Evolutionary conservation across 2,329 filamentous ascomycete genomes (phyloP).

Genomic region (Amauroascus niger): DNA sequence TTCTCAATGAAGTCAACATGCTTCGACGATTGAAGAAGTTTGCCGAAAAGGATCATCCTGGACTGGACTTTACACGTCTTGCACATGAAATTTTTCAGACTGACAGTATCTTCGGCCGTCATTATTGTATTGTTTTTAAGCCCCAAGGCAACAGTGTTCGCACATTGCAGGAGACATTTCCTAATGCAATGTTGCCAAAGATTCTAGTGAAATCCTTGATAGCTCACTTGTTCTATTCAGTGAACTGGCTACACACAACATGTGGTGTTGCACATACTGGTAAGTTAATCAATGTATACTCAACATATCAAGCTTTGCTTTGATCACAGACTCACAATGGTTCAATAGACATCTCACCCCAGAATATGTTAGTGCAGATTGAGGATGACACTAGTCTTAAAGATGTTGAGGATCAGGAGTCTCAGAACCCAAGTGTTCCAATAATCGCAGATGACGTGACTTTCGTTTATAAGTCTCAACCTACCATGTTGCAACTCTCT

Average conservation of each 20-base stretch:
- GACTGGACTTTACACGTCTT: conserved; percentile 20
- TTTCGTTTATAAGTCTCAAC: too few relatives aligned
- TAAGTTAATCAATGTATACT: too few relatives aligned
- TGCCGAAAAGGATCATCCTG: conserved; percentile 16
- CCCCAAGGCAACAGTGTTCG: conserved; percentile 23
- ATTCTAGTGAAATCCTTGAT: conserved; percentile 18
- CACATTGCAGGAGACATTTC: conserved; percentile 19
- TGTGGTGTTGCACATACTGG: conserved; percentile 20
- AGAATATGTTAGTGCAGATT: conserved; percentile 15
- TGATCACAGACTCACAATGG: too few relatives aligned
- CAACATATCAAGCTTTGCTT: too few relatives aligned
- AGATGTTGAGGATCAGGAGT: conserved; percentile 15
- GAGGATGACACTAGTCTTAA: conserved; percentile 11
- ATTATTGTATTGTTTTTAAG: conserved; percentile 23
- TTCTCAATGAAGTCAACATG: conserved; percentile 21
- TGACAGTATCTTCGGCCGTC: conserved; percentile 15
- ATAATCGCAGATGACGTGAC: conserved; percentile 7
- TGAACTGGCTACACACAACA: conserved; percentile 18
- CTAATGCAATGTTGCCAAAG: conserved; percentile 19
- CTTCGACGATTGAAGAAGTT: conserved; percentile 16
- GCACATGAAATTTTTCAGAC: conserved; percentile 23
- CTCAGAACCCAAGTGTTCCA: conserved; percentile 10
- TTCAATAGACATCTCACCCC: conserved; percentile 18
- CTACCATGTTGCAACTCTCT: conserved; percentile 16
- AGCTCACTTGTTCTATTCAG: conserved; percentile 16